These are phyloP conservation scores for Croton laevigatus DNA, from an alignment of 441 rosid species.

Conservation along the genomic window DNA sequence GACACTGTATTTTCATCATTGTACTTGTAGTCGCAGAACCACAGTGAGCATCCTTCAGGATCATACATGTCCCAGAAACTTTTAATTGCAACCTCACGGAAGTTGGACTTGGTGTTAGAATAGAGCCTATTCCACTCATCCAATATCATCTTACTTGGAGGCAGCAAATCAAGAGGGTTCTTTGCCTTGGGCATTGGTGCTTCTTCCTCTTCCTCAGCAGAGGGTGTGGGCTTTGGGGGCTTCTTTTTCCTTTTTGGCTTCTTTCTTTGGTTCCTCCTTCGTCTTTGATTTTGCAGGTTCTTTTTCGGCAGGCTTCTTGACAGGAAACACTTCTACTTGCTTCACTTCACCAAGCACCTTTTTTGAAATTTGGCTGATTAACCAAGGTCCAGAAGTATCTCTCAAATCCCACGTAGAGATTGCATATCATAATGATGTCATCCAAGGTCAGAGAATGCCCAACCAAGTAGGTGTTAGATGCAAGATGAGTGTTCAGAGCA, in stretches of 20 bases:
- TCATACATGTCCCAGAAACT: conserved; percentile 99
- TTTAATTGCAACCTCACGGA: conserved; percentile 93
- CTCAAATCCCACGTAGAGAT: conserved; percentile 69
- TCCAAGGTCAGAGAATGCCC: conserved; percentile 83
- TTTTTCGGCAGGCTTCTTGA: conserved; percentile 64
- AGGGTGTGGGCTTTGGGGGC: conserved; percentile 54
- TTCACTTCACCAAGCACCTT: conserved; percentile 77
- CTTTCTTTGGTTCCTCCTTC: conserved; percentile 65
- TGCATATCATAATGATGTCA: conserved; percentile 72
- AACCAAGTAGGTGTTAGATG: conserved; percentile 75
- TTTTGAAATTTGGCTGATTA: conserved; percentile 81
- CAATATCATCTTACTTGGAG: conserved; percentile 86
- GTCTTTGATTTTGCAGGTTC: conserved; percentile 57
- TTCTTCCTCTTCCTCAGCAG: conserved; percentile 54
- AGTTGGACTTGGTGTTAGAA: conserved; percentile 90
- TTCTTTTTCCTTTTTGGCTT: conserved; percentile 49
- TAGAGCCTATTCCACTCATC: conserved; percentile 99
- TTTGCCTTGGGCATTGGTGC: conserved; percentile 92
- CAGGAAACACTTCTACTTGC: conserved; percentile 58
- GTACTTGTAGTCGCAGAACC: conserved; percentile 97
- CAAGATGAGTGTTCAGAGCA: conserved; percentile 66
- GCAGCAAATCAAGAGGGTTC: conserved; percentile 90
- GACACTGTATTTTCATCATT: conserved; percentile 88
- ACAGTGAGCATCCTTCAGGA: conserved; percentile 89
- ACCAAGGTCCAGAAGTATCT: conserved; percentile 95